Percentiles rank a stretch among this genome's conserved stretches.
These are phyloP conservation scores for Cordyceps tenuipes DNA, from an alignment of 2,329 filamentous ascomycete species.

Conservation along the genomic window DNA sequence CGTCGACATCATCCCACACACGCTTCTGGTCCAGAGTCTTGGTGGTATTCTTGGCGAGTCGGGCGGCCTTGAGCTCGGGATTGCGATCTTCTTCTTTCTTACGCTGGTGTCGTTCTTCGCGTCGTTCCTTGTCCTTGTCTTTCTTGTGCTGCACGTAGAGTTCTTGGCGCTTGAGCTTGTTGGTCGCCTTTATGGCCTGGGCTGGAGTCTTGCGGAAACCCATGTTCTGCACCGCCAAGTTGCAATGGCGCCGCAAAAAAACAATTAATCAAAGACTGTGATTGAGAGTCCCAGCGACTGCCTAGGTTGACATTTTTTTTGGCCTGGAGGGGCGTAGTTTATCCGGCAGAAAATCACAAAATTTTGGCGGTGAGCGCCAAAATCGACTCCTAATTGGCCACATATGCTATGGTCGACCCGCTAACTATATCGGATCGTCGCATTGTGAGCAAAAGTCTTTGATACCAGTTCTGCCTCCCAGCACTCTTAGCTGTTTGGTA, in stretches of 20 bases:
- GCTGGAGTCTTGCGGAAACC: constrained; percentile 27
- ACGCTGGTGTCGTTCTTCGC: constrained; percentile 67
- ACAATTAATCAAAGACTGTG: not conserved
- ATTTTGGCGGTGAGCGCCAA: constrained; percentile 30
- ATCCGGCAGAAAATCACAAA: constrained; percentile 27
- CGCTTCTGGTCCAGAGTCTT: constrained; percentile 79
- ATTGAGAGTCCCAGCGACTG: constrained; percentile 2
- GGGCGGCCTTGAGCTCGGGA: constrained; percentile 62
- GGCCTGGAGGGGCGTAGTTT: constrained; percentile 14
- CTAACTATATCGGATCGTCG: constrained; percentile 6
- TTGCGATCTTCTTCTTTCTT: constrained; percentile 82
- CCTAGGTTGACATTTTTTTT: constrained; percentile 7
- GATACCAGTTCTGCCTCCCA: not conserved
- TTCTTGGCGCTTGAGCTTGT: constrained; percentile 72
- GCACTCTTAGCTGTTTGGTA: not conserved
- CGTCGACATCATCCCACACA: constrained; percentile 74
- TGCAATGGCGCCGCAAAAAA: not conserved
- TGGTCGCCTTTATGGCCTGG: constrained; percentile 45
- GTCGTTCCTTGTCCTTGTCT: constrained; percentile 61
- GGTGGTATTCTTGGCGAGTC: constrained; percentile 71
- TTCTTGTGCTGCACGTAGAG: constrained; percentile 77
- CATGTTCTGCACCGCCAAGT: constrained; percentile 18
- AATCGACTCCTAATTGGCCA: constrained; percentile 17
- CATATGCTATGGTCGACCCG: constrained; percentile 6
- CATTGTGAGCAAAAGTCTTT: constrained; percentile 10